Base-by-base conservation (phyloP, 495 filamentous ascomycete species). In the Darksidea phi region DNA sequence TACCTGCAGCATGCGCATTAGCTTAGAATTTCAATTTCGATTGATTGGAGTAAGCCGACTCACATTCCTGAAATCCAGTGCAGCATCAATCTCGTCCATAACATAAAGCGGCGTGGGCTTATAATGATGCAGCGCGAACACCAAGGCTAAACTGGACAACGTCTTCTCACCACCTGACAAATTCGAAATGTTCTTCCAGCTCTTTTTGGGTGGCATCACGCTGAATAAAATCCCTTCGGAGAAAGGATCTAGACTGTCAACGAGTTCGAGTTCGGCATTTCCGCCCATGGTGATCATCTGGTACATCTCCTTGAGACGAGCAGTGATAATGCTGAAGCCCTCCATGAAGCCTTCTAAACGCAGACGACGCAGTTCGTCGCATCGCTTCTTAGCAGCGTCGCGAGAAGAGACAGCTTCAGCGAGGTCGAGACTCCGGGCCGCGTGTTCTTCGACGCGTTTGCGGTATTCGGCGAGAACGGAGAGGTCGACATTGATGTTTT, bases 271-370 rank as follows among this genome's bases (percentile, higher is more conserved):
- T 78, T 97, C 95, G 7, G 94, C 94, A 68, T 98, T 98, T 42
- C 94, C 94, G 61, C 94, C 94, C 94, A 98, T 98, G 25, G 94
- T 98, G 74, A 98, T 98, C 94, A 98, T 97, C 74, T 97, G 94
- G 77, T 98, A 98, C 94, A 98, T 98, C 74, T 98, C 94, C 78
- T 98, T 98, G 54, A 98, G 79, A 1, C 93, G 87, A 20, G 96
- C 77, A n/a, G 92, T 96, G 71, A 98, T 98, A 54, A 82, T 86
- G 71, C 86, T 86, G 76, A 97, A 97, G 24, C 95, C 94, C 74
- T 93, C 91, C 93, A 97, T 97, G 82, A 98, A 98, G 49, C 94
- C 94, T 62, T 96, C 93, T 8, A 97, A 77, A 5, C 94, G 87
- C 26, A 93, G 79, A 3, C 89, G 89, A 6, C 94, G 88, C 47